Evolutionary conservation across 306 rosid genomes (phyloP), one percentile per base, ranked within the genome.

Genomic region (Trifolium repens): DNA sequence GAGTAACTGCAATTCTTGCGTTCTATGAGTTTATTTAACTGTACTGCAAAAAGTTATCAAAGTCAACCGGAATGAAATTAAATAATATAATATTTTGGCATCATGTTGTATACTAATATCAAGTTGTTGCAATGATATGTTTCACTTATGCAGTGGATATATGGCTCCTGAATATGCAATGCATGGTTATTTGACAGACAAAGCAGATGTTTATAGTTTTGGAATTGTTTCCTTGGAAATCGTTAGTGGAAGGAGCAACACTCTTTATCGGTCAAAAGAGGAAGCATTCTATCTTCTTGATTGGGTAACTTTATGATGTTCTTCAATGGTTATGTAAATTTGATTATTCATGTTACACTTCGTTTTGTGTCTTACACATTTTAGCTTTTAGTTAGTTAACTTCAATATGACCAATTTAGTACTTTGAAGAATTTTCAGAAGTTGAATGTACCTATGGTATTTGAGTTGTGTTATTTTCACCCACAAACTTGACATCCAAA

Each of bases 141-240:
- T 61, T 40, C 52, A 69, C 47, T 78, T 59, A 15, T 70, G 2
- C 24, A 35, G 52, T 6, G 81, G 81, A 46, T 90, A 90, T 57
- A 91, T 91, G 96, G 91, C 93, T 78, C 96, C 91, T 2, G 90
- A 90, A 32, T 87, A 90, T 1, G 96, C 96, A 15, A 84, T 82
- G 85, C 83, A 84, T 43, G 90, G 96, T 37, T 71, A 90, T 60
- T 80, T 90, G 77, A 88, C 89, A 0, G 87, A 90, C 61, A 88
- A 90, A 52, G 90, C 90, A 46, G 92, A 90, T 60, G 90, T 86
- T 8, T 90, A 90, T 52, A 90, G 92, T 66, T 90, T 86, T 39
- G 92, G 91, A 71, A 27, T 90, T 6, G 92, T 90, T 35, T 81
- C 79, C 5, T 75, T 90, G n/a, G 96, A 90, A 74, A 81, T 90